Conservation (phyloP, 225 moss, liverwort and hornwort genomes). For the Marchantia polymorpha region DNA sequence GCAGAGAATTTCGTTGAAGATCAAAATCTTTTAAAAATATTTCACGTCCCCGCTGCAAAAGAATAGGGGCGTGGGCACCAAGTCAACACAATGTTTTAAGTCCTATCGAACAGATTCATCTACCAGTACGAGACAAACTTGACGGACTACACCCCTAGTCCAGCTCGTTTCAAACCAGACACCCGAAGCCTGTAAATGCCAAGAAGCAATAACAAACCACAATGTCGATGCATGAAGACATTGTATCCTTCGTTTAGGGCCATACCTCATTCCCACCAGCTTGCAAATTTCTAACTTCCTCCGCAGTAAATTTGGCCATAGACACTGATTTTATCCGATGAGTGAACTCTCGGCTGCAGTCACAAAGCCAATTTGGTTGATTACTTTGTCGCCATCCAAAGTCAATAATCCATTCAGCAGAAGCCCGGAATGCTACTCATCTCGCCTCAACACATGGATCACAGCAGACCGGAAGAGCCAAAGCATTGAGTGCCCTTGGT, state of each 20-base stretch:
- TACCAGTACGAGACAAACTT: not conserved
- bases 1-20: constrained; percentile 62
- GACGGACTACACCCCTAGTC: not conserved
- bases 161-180: not conserved
- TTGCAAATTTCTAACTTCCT: constrained; percentile 74
- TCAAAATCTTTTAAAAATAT: constrained; percentile 76
- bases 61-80: constrained; percentile 10
- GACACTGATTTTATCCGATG: constrained; percentile 95
- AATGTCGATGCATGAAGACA: not conserved
- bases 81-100: not conserved
- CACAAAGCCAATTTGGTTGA: no score
- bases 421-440: not conserved
- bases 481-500: not conserved
- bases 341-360: constrained; percentile 77
- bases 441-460: not conserved
- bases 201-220: not conserved
- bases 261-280: constrained; percentile 91
- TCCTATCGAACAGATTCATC: not conserved
- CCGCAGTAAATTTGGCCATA: constrained; percentile 94
- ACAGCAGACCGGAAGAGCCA: not conserved
- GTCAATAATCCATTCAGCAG: not conserved
- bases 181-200: not conserved
- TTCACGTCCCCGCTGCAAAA: constrained; percentile 72
- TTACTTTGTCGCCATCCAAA: not conserved
- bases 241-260: not conserved